Percentiles rank a stretch among this genome's conserved stretches.
These are phyloP conservation scores for Trichosporon faecale DNA, from an alignment of 1,284 basidiomycete species.

Conservation along the genomic window DNA sequence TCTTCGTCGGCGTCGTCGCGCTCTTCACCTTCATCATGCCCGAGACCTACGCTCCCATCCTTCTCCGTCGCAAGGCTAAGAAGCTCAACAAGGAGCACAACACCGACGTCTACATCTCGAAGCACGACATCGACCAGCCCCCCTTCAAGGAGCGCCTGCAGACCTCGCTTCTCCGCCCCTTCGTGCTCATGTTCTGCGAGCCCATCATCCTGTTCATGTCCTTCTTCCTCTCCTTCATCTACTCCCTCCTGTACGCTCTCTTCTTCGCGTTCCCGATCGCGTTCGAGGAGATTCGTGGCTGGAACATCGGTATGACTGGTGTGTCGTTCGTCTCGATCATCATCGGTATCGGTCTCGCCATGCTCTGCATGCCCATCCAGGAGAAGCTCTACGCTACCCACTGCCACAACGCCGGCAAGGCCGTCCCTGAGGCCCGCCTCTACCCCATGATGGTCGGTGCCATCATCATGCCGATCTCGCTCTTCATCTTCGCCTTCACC, in stretches of 20 bases:
- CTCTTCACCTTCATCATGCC: constrained; percentile 41
- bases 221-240: constrained; percentile 55
- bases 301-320: constrained; percentile 47
- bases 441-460: constrained; percentile 43
- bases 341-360: constrained; percentile 41
- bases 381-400: constrained; percentile 41
- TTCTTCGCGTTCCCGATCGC: constrained; percentile 51
- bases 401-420: constrained; percentile 24
- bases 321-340: constrained; percentile 48
- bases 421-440: constrained; percentile 39
- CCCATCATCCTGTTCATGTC: constrained; percentile 54
- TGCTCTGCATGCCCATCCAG: constrained; percentile 38
- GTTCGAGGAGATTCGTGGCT: constrained; percentile 49
- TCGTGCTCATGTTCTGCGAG: constrained; percentile 52
- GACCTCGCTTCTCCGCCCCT: constrained; percentile 49
- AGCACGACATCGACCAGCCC: constrained; percentile 42
- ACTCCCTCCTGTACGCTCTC: constrained; percentile 48
- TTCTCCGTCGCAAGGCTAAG: constrained; percentile 46
- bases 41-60: constrained; percentile 52
- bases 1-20: constrained; percentile 45
- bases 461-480: constrained; percentile 47
- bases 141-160: constrained; percentile 44
- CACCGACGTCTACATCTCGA: constrained; percentile 43
- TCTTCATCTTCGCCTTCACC: constrained; percentile 52
- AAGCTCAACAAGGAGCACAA: constrained; percentile 50